Evolutionary conservation across 2,329 filamentous ascomycete species (phyloP), one percentile per base, ranked within the genome.

Genomic region (Colletotrichum cereale): DNA sequence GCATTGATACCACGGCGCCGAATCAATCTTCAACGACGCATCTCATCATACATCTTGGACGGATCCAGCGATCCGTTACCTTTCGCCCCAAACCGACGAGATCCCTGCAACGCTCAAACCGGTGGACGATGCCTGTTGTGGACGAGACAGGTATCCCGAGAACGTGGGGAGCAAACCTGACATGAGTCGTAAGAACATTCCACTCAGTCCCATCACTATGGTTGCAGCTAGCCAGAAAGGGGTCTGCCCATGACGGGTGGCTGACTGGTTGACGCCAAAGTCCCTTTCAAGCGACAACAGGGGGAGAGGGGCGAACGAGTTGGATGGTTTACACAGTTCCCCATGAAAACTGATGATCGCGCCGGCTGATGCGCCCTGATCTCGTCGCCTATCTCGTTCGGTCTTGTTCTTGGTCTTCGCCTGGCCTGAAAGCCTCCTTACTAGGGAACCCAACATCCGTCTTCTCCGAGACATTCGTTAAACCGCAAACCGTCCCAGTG

Each of bases 301-400:
- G 34, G 18, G 29, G 8, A 4, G 34, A 21, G 29, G 8, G 10
- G 16, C 18, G 34, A 50, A 26, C 24, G 29, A 38, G n/a, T 36
- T 7, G 3, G 26, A 50, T 31, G 16, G 21, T 38, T 24, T 18
- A 16, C 24, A 21, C 24, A 24, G 18, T 36, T 44, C 16, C 34
- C 18, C 63, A 29, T 50, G 21, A 18, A n/a, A 12, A 21, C 36
- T 24, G 24, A 36, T 53, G 34, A 31, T 42, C 40, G 42, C 57
- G 40, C 63, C 63, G 50, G 56, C 57, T 47, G 26, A 67, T 62
- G 63, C 67, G 57, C 68, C 68, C 57, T 42, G 57, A 67, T 62
- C 50, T 67, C 57, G 36, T 67, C 68, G 38, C 64, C 52, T 58
- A 62, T 71, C 68, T 67, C 21, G 34, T 52, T 52, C 40, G 42